A percentile compares a stretch with the other conserved stretches of the same genome.
Evolutionary conservation across 2,329 filamentous ascomycete species (phyloP).

Genomic region (Pseudogymnoascus sp.): DNA sequence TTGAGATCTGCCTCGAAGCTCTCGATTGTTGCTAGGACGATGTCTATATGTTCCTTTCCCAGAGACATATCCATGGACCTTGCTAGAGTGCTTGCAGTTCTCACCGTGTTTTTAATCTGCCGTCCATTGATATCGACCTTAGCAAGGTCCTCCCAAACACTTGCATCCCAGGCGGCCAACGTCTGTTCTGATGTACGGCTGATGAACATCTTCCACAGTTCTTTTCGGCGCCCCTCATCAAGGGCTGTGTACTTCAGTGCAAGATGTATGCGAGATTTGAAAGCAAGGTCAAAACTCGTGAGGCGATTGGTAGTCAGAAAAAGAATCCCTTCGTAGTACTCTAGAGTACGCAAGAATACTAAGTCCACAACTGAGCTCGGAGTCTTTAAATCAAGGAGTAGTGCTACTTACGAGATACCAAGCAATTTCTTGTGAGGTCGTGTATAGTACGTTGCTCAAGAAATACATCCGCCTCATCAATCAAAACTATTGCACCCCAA

Average conservation of each 20-base stretch:
- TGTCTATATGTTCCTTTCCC: not conserved
- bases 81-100: not conserved
- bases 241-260: slow-evolving; percentile 23
- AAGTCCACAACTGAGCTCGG: slow-evolving; percentile 32
- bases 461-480: slow-evolving; percentile 33
- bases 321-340: slow-evolving; percentile 32
- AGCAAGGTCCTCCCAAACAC: not conserved
- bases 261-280: slow-evolving; percentile 28
- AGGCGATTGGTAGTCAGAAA: slow-evolving; percentile 31
- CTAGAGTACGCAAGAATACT: slow-evolving; percentile 32
- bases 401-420: slow-evolving; percentile 20
- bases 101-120: slow-evolving; percentile 5
- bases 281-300: slow-evolving; percentile 29
- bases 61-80: not conserved
- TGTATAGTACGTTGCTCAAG: slow-evolving; percentile 25
- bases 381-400: slow-evolving; percentile 33
- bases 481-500: slow-evolving; percentile 26
- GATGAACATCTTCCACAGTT: slow-evolving; percentile 20
- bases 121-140: not conserved
- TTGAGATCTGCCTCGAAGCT: slow-evolving; percentile 12
- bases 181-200: not conserved
- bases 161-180: not conserved
- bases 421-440: slow-evolving; percentile 26
- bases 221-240: slow-evolving; percentile 13
- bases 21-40: slow-evolving; percentile 9